These are phyloP conservation scores for Trichoderma asperelloides DNA, from an alignment of 495 filamentous ascomycete genomes.

Conservation along the genomic window DNA sequence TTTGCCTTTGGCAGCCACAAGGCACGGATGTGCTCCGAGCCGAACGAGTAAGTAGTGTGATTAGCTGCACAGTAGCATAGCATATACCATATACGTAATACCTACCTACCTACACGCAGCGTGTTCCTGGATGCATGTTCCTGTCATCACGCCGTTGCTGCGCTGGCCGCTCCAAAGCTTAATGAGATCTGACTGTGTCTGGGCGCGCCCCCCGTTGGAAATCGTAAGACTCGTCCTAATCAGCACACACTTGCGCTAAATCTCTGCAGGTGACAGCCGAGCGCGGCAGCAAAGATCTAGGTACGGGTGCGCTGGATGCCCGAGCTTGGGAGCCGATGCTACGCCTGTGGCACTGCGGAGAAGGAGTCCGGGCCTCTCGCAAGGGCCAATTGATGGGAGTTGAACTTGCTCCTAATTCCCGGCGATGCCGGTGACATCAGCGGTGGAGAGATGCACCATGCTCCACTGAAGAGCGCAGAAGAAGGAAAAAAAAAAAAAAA, in stretches of 20 bases:
- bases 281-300: no score
- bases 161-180: neutral
- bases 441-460: neutral
- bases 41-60: no score
- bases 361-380: neutral
- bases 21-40: no score
- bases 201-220: neutral
- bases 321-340: neutral
- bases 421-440: slow-evolving; percentile 7
- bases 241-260: no score
- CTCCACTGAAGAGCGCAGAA: neutral
- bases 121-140: neutral
- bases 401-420: neutral
- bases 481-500: neutral
- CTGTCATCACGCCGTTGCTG: neutral
- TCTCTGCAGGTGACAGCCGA: no score
- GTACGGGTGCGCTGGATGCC: neutral
- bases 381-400: neutral
- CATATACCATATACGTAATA: no score
- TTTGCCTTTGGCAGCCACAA: no score
- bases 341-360: neutral
- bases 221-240: no score
- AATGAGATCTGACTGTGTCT: neutral
- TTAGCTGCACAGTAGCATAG: no score
- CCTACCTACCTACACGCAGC: no score